Evolutionary conservation across 345 rosid species (phyloP).

Genomic region (Gossypium herbaceum): DNA sequence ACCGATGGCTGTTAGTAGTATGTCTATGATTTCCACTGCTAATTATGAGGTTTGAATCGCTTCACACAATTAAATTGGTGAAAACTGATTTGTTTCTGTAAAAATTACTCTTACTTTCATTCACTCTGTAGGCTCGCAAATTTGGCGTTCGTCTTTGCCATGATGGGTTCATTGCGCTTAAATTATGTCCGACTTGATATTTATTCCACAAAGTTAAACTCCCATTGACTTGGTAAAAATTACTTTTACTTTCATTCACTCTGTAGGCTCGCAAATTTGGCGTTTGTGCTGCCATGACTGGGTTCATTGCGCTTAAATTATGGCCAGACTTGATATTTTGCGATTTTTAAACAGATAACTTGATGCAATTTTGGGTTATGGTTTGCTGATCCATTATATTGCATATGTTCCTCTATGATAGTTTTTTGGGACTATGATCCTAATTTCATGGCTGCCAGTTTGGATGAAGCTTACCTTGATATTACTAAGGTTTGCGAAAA

Average conservation of each 20-base stretch:
- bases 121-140: conserved; percentile 59
- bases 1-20: conserved; percentile 89
- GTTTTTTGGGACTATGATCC: conserved; percentile 79
- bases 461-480: conserved; percentile 97
- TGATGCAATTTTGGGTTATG: conserved; percentile 10
- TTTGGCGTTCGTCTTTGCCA: conserved; percentile 93
- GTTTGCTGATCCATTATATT: conserved; percentile 22
- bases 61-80: conserved; percentile 1
- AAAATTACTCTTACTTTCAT: background rate
- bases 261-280: too few relatives aligned
- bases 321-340: too few relatives aligned
- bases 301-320: too few relatives aligned
- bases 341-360: background rate
- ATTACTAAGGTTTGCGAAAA: conserved; percentile 72
- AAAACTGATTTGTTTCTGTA: background rate
- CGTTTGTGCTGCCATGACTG: too few relatives aligned
- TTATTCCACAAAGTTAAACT: conserved; percentile 39
- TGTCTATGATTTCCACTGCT: conserved; percentile 94
- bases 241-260: too few relatives aligned
- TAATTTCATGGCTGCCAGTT: conserved; percentile 63
- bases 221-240: too few relatives aligned
- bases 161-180: conserved; percentile 95
- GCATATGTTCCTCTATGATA: conserved; percentile 22
- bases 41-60: conserved; percentile 69
- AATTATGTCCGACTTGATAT: conserved; percentile 79